Evolutionary conservation across 495 filamentous ascomycete species (phyloP), one percentile per base, ranked within the genome.

Genomic region (Penicillium crystallinum): DNA sequence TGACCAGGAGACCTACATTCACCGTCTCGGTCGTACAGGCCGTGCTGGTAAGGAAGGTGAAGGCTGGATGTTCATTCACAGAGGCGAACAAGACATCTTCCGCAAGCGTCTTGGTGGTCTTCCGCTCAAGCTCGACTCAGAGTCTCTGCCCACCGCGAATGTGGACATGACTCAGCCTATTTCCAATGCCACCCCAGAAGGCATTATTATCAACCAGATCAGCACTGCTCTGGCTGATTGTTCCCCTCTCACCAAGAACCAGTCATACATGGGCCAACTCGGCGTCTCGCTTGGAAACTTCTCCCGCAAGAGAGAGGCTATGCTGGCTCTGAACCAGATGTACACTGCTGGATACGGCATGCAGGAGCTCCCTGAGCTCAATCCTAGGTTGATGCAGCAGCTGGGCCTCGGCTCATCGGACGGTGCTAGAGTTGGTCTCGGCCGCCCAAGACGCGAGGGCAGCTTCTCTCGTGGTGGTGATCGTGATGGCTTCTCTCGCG

Each of bases 21-120:
- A 90, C 60, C 85, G 87, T 21, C 72, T 89, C 6, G 87, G 87
- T 15, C 83, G 87, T 17, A 89, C 87, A 2, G 86, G 76, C 3
- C 82, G 87, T 56, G 91, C 87, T 3, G 82, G 83, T 57, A 89
- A 89, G 64, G 67, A 76, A 36, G 93, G 93, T 57, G 78, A 91
- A 61, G 92, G 87, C 46, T 97, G 84, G 80, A 59, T 96, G 14
- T 58, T 97, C 47, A 54, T 90, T 7, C 71, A 81, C n/a, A 64
- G 81, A 7, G 50, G 73, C 11, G 89, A 96, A 64, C 35, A 75
- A 0, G n/a, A 48, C 0, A 68, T 74, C 10, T 73, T 78, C 7
- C 65, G 77, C 10, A 21, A 64, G 0, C 74, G 72, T 7, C 77
- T 96, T 10, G 48, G 52, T 4, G 59, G 67, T 9, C 75, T 97